A percentile compares a stretch with the other conserved stretches of the same genome.
phyloP scores from a whole-genome alignment of 345 rosid genomes.

The Euphorbia lathyris region DNA sequence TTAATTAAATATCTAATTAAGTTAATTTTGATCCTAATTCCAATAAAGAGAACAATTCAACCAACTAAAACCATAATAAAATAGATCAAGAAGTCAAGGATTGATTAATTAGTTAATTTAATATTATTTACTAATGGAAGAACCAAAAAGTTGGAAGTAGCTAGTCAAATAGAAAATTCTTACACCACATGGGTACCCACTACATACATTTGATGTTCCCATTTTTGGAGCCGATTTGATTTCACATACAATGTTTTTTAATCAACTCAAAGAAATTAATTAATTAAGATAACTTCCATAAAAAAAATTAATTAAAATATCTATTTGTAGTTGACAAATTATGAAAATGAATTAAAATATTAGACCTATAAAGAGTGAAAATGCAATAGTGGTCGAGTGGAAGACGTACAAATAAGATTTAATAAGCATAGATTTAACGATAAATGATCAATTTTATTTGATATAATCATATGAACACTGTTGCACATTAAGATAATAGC shows the following conservation, averaged over 20 bases:
- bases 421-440: too few species aligned
- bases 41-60: conserved; percentile 9
- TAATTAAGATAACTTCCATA: too few species aligned
- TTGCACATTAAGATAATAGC: too few species aligned
- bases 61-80: background rate
- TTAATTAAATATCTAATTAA: background rate
- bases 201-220: background rate
- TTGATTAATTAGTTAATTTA: background rate
- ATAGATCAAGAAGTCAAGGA: background rate
- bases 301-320: too few species aligned
- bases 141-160: background rate
- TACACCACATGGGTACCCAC: conserved; percentile 5
- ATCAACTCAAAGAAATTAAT: background rate
- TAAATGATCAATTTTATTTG: too few species aligned
- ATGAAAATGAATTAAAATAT: too few species aligned
- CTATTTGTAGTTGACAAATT: too few species aligned
- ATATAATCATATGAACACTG: too few species aligned
- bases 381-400: too few species aligned
- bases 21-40: background rate
- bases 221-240: background rate
- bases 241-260: conserved; percentile 4
- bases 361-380: too few species aligned
- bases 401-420: too few species aligned
- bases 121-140: background rate
- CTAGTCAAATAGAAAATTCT: background rate